Evolutionary conservation across 2,329 filamentous ascomycete genomes (phyloP), one percentile per base, ranked within the genome.

Genomic region (Apiospora aurea): DNA sequence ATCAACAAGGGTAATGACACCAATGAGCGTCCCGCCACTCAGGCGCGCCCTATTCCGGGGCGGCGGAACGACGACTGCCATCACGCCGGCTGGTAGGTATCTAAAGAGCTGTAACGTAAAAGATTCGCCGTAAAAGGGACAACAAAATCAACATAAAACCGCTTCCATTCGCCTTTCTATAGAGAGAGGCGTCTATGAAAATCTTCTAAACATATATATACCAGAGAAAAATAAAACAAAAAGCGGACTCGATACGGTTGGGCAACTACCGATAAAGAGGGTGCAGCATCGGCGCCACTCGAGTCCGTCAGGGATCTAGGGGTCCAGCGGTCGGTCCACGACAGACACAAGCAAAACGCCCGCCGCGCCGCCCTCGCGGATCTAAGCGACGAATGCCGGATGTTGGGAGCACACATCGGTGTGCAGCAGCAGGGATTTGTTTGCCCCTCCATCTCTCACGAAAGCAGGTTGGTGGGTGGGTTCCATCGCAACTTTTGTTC

Each of bases 1-100:
- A 75, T 80, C 78, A 21, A 80, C 76, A 11, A 80, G 72, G 4
- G 78, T 80, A 67, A 80, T 78, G 71, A 78, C 71, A 44, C 76
- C 76, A 51, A 80, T 77, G 44, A 80, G 74, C 71, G 51, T 71
- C 24, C 72, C 70, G 49, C 76, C 76, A 43, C 57, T 73, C 13
- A 71, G 26, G 43, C 69, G 69, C 34, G 21, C 26, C 69, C 47
- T 49, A 13, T 70, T 49, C 18, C 34, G 57, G 21, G 29, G 57
- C 57, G 53, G 53, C 53, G 29, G 53, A 18, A 53, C 53, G 18
- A 41, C 43, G 18, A 47, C 69, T 24, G 69, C 24, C 69, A 70
- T 66, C 13, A 24, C 57, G 18, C 29, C 57, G 18, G 18, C 34
- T 41, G 18, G 34, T 11, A n/a, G 21, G 11, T 16, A 21, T 24